Percentiles rank a stretch among this genome's conserved stretches.
Conservation (phyloP, 345 rosid species). For the Populus alba region DNA sequence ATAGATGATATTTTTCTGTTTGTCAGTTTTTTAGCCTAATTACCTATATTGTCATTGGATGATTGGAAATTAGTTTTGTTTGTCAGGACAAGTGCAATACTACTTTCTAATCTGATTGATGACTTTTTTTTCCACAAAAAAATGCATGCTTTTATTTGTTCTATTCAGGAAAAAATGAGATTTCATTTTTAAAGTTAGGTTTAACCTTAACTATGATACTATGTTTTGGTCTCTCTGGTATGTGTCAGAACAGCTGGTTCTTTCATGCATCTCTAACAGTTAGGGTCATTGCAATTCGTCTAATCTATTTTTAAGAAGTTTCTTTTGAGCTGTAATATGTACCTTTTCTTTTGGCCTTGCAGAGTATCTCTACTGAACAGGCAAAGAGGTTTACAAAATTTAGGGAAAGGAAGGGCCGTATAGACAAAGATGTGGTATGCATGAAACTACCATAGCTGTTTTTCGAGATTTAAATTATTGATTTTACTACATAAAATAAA, state of each 20-base stretch:
- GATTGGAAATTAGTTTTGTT: not conserved
- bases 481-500: not conserved
- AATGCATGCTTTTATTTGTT: not conserved
- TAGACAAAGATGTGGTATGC: constrained; percentile 96
- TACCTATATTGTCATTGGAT: not conserved
- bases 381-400: constrained; percentile 91
- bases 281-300: not conserved
- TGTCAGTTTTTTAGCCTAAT: not conserved
- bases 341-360: constrained; percentile 23
- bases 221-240: not conserved
- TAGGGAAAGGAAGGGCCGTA: constrained; percentile 87
- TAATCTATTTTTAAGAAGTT: constrained; percentile 3
- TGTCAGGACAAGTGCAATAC: not conserved
- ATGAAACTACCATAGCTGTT: constrained; percentile 7
- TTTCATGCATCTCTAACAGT: not conserved
- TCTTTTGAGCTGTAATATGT: constrained; percentile 15
- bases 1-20: not conserved
- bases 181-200: not conserved
- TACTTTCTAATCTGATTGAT: not conserved
- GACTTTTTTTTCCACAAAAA: not conserved
- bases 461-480: not conserved
- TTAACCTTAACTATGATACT: not conserved
- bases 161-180: not conserved
- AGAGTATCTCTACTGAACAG: constrained; percentile 90
- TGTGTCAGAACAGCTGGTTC: not conserved